Evolutionary conservation across 306 rosid genomes (phyloP).

Genomic region (Vigna hirtella): DNA sequence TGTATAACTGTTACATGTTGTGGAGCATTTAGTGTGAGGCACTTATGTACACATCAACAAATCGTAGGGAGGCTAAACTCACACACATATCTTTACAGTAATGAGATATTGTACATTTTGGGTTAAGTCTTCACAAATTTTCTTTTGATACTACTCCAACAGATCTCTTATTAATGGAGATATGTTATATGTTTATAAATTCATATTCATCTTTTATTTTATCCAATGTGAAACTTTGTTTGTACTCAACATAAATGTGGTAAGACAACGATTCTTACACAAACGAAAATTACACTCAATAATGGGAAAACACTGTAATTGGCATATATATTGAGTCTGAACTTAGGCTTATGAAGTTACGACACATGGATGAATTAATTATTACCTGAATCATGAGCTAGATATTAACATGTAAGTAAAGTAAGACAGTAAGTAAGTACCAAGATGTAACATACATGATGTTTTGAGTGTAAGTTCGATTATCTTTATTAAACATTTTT

Average conservation of each 20-base stretch:
- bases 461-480: no score
- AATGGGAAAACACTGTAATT: neutral
- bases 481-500: no score
- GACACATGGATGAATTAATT: neutral
- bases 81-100: no score
- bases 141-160: no score
- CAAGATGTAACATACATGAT: neutral
- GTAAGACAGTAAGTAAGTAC: neutral
- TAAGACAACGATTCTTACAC: constrained; percentile 22
- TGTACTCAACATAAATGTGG: no score
- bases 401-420: neutral
- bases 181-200: no score
- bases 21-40: constrained; percentile 36
- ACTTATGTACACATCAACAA: constrained; percentile 18
- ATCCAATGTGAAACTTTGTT: no score
- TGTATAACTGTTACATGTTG: constrained; percentile 16
- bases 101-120: no score
- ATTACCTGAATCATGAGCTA: neutral
- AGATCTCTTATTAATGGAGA: no score
- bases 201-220: no score
- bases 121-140: no score
- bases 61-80: no score
- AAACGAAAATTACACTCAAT: neutral
- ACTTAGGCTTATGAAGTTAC: neutral
- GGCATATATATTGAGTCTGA: neutral